Evolutionary conservation across 306 rosid genomes (phyloP).

Genomic region (Myrica gale): DNA sequence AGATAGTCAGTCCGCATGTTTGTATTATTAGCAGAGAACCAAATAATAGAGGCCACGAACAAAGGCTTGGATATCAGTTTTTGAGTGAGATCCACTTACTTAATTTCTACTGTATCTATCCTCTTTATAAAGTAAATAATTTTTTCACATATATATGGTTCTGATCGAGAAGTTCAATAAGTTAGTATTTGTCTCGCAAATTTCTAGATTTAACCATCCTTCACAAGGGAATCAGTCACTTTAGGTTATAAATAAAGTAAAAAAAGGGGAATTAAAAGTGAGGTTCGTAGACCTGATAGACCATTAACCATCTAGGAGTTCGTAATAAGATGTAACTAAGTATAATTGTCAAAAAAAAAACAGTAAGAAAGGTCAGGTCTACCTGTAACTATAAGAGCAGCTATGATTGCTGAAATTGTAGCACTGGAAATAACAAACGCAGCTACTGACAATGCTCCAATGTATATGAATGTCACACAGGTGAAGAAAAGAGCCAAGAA

Average conservation of each 20-base stretch:
- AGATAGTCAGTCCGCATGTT: background rate
- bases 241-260: background rate
- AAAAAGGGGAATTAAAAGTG: background rate
- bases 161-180: background rate
- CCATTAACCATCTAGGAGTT: background rate
- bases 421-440: conserved; percentile 55
- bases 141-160: background rate
- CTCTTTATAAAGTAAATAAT: background rate
- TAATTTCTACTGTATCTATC: background rate
- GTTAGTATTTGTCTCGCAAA: background rate
- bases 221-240: background rate
- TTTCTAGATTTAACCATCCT: background rate
- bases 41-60: background rate
- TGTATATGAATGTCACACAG: conserved; percentile 58
- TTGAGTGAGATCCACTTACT: background rate
- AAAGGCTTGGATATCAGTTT: background rate
- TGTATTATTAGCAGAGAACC: background rate
- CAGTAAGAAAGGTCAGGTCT: conserved; percentile 24
- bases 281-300: background rate
- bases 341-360: background rate
- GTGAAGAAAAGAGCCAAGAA: conserved; percentile 90
- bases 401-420: conserved; percentile 57
- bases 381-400: conserved; percentile 73
- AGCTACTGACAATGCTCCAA: conserved; percentile 80
- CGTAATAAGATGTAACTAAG: background rate